Conservation (phyloP, 345 rosid genomes). For the Physaria fendleri region DNA sequence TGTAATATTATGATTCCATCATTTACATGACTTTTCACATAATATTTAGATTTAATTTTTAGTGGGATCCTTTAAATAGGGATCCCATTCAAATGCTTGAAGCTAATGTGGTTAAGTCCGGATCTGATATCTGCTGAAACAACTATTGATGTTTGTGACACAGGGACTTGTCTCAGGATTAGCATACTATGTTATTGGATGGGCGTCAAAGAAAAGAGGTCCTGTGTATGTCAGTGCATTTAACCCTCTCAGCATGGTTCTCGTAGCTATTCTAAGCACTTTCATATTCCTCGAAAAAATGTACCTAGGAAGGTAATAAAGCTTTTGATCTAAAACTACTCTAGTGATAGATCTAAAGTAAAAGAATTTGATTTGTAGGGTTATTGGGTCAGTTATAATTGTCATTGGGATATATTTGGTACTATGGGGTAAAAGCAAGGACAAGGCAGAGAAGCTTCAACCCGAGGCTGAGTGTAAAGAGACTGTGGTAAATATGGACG, state of each 20-base stretch:
- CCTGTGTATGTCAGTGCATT: slow-evolving; percentile 73
- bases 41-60: too few species aligned
- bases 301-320: slow-evolving; percentile 53
- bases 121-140: not conserved
- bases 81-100: too few species aligned
- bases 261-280: slow-evolving; percentile 49
- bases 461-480: slow-evolving; percentile 19
- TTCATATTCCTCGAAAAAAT: slow-evolving; percentile 40
- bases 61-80: too few species aligned
- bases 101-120: too few species aligned
- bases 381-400: slow-evolving; percentile 32
- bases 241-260: slow-evolving; percentile 55
- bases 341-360: not conserved
- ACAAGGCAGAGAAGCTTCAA: slow-evolving; percentile 10
- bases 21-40: too few species aligned
- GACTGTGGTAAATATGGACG: slow-evolving; percentile 9
- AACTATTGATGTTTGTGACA: slow-evolving; percentile 15
- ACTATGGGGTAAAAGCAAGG: slow-evolving; percentile 46
- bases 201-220: slow-evolving; percentile 44
- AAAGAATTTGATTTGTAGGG: slow-evolving; percentile 13
- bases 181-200: slow-evolving; percentile 44
- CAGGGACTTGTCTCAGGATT: slow-evolving; percentile 65
- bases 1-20: too few species aligned
- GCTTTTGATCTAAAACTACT: not conserved
- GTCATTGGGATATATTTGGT: slow-evolving; percentile 36